Evolutionary conservation across 116 monocot species (phyloP), one percentile per base, ranked within the genome.

Genomic region (Posidonia oceanica): DNA sequence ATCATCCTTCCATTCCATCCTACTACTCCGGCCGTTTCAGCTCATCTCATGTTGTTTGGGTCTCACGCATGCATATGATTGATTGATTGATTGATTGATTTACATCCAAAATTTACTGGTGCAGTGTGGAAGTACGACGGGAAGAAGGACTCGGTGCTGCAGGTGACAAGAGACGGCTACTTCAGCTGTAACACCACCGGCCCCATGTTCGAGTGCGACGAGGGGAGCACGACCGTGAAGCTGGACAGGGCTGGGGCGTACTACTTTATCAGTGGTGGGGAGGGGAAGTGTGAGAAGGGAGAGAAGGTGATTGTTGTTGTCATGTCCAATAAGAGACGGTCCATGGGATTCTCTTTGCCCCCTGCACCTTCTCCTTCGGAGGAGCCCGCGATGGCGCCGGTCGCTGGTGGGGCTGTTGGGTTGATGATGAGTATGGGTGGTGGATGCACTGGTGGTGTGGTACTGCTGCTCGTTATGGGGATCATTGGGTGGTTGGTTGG

Each of bases 221-320:
- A 77, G 63, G 84, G 78, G 7, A 56, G 69, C 51, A 82, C 79
- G 6, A 18, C 54, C 37, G 66, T 91, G 71, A 67, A 52, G 75
- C 78, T 91, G 5, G 61, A 36, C 63, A 67, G 63, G 10, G 67
- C 80, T 3, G 91, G 87, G 36, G 64, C 82, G 12, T 76, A 72
- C 70, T 91, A 87, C 68, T 91, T 87, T 78, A 71, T 91, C 59
- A 79, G 84, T 61, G 87, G 87, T 0, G 78, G 63, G 6, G 20
- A 69, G 14, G 80, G 80, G 39, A 81, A 77, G 4, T 91, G 91
- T 68, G 74, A 77, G 75, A 78, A 86, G 71, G 90, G 92, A 68
- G 74, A 79, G 77, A 54, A 85, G 63, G 68, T 88, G 37, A 80
- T 92, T 52, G 88, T 88, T 10, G 91, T 92, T 54, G 70, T 92